Evolutionary conservation across 352 stramenopile species (phyloP), one percentile per base, ranked within the genome.

Genomic region (Phytophthora fragariae): DNA sequence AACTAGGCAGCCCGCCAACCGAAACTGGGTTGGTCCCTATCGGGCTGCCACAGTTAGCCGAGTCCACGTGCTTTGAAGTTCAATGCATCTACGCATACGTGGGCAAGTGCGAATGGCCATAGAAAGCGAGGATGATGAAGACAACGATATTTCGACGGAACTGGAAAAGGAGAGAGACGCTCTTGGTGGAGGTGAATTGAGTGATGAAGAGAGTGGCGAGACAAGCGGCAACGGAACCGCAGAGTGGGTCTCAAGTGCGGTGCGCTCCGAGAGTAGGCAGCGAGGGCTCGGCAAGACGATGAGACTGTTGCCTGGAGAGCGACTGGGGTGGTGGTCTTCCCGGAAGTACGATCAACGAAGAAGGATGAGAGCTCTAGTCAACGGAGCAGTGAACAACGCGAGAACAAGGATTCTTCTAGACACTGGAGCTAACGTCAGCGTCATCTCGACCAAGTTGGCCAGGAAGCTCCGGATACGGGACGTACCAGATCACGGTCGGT

Each of bases 21-120:
- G 47, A 55, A 29, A 55, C 47, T 55, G 47, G 47, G 47, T 55
- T 55, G 52, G 66, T 59, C 5, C 37, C 8, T n/a, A 57, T 37
- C 19, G 62, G 54, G 41, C 39, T 63, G 24, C 29, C 37, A 62
- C 62, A 63, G 62, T 63, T 70, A 70, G 27, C 29, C 8, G 61
- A 61, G 14, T 37, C 49, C 14, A n/a, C 47, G 17, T 2, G 29
- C 29, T 7, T 55, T 14, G 47, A 55, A 14, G 47, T 19, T 8
- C n/a, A 55, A 15, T 55, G 47, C 29, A 55, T 55, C 29, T 27
- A 31, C 47, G 47, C 44, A 6, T 50, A 19, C 5, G 44, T 50
- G 44, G 47, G 37, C 19, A 55, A 29, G 19, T 31, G 47, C 47
- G 17, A 55, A 55, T 55, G 47, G 46, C 19, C 47, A 15, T 17